These are phyloP conservation scores for Zygosaccharomyces siamensis DNA, from an alignment of 805 yeast species.

Conservation along the genomic window DNA sequence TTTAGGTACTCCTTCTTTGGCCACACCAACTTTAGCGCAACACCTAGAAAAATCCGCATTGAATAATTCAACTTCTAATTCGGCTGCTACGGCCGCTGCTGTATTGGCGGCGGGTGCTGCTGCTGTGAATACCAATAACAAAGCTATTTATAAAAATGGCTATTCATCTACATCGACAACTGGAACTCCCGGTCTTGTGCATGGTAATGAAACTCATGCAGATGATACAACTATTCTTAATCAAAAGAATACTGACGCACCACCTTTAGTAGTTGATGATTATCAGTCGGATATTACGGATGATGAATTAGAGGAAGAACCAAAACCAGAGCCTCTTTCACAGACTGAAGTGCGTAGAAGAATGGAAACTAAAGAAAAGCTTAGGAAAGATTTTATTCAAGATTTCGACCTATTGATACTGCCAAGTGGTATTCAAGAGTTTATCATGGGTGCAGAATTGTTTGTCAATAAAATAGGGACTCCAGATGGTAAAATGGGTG, in stretches of 20 bases:
- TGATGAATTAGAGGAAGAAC: conserved; percentile 25
- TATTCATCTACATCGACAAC: conserved; percentile 7
- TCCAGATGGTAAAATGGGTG: conserved; percentile 26
- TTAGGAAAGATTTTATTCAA: conserved; percentile 15
- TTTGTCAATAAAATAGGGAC: conserved; percentile 21
- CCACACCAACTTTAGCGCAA: conserved; percentile 9
- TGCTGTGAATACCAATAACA: conserved; percentile 24
- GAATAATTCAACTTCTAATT: conserved; percentile 11
- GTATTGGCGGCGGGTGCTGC: conserved; percentile 28
- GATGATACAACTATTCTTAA: conserved; percentile 4
- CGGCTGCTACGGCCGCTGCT: conserved; percentile 26
- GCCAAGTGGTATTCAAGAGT: conserved; percentile 35
- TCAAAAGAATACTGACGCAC: neutral
- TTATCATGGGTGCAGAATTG: conserved; percentile 30
- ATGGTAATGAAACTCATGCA: conserved; percentile 2
- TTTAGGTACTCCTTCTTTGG: conserved; percentile 16
- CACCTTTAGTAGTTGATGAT: conserved; percentile 13
- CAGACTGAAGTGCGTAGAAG: conserved; percentile 16
- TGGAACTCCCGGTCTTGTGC: neutral
- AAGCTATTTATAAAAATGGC: conserved; percentile 17
- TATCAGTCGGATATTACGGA: conserved; percentile 25
- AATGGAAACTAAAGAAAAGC: conserved; percentile 5
- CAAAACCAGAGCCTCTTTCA: conserved; percentile 12
- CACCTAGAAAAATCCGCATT: conserved; percentile 14
- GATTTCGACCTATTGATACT: conserved; percentile 24